phyloP scores from a whole-genome alignment of 2,329 filamentous ascomycete genomes.

The Sporothrix mexicana region DNA sequence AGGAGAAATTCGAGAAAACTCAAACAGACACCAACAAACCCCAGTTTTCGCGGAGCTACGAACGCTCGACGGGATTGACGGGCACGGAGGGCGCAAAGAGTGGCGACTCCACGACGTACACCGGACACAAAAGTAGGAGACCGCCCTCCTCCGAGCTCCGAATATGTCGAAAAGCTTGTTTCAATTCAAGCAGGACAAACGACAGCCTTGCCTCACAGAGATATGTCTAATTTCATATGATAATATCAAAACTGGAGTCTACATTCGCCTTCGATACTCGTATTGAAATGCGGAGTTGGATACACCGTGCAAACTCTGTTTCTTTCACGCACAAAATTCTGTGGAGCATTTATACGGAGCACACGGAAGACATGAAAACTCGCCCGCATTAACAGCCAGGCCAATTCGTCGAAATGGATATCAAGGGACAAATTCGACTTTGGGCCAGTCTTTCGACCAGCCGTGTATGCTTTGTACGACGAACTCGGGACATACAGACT shows the following conservation, averaged over 20 bases:
- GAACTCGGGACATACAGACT: too few species aligned
- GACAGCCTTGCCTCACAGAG: too few species aligned
- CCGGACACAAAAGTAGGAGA: constrained; percentile 1
- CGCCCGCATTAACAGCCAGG: not conserved
- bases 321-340: not conserved
- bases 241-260: too few species aligned
- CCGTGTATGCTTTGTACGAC: not conserved
- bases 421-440: too few species aligned
- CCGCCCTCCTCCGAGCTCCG: not conserved
- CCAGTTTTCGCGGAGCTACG: constrained; percentile 10
- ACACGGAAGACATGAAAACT: constrained; percentile 2
- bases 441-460: not conserved
- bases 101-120: not conserved
- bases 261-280: not conserved
- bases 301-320: not conserved
- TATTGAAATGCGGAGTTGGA: not conserved
- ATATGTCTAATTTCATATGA: too few species aligned
- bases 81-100: too few species aligned
- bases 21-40: not conserved
- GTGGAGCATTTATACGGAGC: not conserved
- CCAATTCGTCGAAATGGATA: not conserved
- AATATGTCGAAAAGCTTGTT: not conserved
- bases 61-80: not conserved
- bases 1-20: not conserved
- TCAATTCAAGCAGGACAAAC: not conserved